Conservation (phyloP, 2,329 filamentous ascomycete genomes). For the Ascochyta pisi region DNA sequence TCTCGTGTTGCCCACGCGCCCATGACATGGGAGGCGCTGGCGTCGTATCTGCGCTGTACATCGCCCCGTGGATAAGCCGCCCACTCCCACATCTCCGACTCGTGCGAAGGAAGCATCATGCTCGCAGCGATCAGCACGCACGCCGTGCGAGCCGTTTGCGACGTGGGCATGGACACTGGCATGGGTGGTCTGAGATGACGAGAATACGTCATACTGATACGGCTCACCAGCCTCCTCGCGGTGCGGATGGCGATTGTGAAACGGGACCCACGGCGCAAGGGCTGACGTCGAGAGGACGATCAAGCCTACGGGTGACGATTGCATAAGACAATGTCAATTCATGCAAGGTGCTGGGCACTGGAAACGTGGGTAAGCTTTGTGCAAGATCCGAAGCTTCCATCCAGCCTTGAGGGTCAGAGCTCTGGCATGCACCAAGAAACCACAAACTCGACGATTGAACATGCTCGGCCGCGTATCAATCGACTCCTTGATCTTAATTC, state of each 20-base stretch:
- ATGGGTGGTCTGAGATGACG: not conserved
- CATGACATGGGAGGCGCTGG: slow-evolving; percentile 16
- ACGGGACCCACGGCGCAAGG: not conserved
- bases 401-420: too few species aligned
- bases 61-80: slow-evolving; percentile 3
- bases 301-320: not conserved
- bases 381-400: slow-evolving; percentile 1
- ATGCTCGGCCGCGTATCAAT: not conserved
- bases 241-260: slow-evolving; percentile 1
- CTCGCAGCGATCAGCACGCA: not conserved
- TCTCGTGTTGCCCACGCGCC: slow-evolving; percentile 12
- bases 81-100: not conserved
- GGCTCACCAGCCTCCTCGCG: slow-evolving; percentile 8
- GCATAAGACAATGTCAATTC: slow-evolving; percentile 1
- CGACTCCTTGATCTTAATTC: not conserved
- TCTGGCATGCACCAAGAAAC: not conserved
- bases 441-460: not conserved
- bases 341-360: not conserved
- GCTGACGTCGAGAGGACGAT: slow-evolving; percentile 5
- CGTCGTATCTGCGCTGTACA: slow-evolving; percentile 4
- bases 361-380: slow-evolving; percentile 6
- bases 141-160: slow-evolving; percentile 13
- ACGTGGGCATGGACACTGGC: not conserved
- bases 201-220: slow-evolving; percentile 16
- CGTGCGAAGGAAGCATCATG: not conserved